Conservation (phyloP, 108 stramenopile genomes). For the Bacterosira constricta region DNA sequence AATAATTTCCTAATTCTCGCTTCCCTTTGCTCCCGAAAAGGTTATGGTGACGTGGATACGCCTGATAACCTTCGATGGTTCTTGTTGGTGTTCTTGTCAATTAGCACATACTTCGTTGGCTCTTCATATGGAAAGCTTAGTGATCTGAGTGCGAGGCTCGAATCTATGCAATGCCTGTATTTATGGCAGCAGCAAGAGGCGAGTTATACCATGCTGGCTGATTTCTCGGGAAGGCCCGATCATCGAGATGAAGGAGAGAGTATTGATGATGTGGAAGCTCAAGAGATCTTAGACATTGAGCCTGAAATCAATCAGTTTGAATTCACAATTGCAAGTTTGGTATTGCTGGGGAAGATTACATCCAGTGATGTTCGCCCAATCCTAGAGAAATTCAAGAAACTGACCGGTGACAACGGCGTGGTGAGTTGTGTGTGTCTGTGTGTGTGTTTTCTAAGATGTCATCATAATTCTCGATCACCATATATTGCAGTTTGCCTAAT, state of each 20-base stretch:
- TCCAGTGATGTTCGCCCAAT: slow-evolving; percentile 52
- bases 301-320: slow-evolving; percentile 57
- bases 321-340: slow-evolving; percentile 57
- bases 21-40: not conserved
- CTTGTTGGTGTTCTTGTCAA: slow-evolving; percentile 48
- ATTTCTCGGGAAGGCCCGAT: slow-evolving; percentile 22
- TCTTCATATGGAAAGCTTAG: slow-evolving; percentile 39
- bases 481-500: too few species aligned
- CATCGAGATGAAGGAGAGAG: not conserved
- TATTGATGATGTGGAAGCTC: not conserved
- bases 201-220: slow-evolving; percentile 19
- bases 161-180: slow-evolving; percentile 36
- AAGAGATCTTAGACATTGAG: not conserved
- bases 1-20: slow-evolving; percentile 23
- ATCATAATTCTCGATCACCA: too few species aligned
- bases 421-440: too few species aligned
- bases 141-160: slow-evolving; percentile 30
- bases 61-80: slow-evolving; percentile 53
- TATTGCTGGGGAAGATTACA: slow-evolving; percentile 50
- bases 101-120: slow-evolving; percentile 56
- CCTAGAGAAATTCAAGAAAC: slow-evolving; percentile 57
- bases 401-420: slow-evolving; percentile 47
- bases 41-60: slow-evolving; percentile 52
- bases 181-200: slow-evolving; percentile 59
- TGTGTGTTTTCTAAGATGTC: too few species aligned